Conservation (phyloP, 2,329 filamentous ascomycete genomes). For the Aureobasidium lini region DNA sequence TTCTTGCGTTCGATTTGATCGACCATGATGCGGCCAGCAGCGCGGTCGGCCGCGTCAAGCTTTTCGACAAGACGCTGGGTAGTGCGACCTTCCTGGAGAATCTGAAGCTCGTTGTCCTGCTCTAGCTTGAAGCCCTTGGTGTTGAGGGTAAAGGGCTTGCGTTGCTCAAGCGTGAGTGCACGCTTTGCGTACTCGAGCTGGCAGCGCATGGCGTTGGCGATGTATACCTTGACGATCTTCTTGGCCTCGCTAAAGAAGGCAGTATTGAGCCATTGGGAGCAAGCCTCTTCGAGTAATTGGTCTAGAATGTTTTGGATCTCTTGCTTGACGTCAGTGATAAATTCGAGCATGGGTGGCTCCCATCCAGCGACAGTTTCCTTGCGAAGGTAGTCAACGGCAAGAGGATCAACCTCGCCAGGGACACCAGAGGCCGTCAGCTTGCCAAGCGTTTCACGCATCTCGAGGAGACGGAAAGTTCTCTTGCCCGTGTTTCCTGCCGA, state of each 20-base stretch:
- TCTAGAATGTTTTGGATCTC: slow-evolving; percentile 22
- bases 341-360: slow-evolving; percentile 21
- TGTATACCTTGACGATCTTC: slow-evolving; percentile 22
- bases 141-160: slow-evolving; percentile 31
- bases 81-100: slow-evolving; percentile 24
- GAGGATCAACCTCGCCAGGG: slow-evolving; percentile 29
- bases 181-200: slow-evolving; percentile 22
- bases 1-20: slow-evolving; percentile 24
- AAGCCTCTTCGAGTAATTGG: slow-evolving; percentile 19
- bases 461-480: slow-evolving; percentile 4
- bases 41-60: slow-evolving; percentile 19
- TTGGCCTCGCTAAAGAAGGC: slow-evolving; percentile 23
- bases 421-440: slow-evolving; percentile 23
- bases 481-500: background rate
- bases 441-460: slow-evolving; percentile 2
- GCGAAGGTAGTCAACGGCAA: slow-evolving; percentile 28
- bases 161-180: slow-evolving; percentile 26
- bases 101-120: slow-evolving; percentile 16
- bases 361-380: slow-evolving; percentile 25
- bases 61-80: slow-evolving; percentile 23
- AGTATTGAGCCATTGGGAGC: slow-evolving; percentile 25
- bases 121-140: slow-evolving; percentile 20
- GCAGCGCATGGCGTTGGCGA: slow-evolving; percentile 23
- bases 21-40: slow-evolving; percentile 17
- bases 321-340: slow-evolving; percentile 23